Base-by-base conservation (phyloP, 2,329 filamentous ascomycete genomes). In the Aspergillus amoenus region DNA sequence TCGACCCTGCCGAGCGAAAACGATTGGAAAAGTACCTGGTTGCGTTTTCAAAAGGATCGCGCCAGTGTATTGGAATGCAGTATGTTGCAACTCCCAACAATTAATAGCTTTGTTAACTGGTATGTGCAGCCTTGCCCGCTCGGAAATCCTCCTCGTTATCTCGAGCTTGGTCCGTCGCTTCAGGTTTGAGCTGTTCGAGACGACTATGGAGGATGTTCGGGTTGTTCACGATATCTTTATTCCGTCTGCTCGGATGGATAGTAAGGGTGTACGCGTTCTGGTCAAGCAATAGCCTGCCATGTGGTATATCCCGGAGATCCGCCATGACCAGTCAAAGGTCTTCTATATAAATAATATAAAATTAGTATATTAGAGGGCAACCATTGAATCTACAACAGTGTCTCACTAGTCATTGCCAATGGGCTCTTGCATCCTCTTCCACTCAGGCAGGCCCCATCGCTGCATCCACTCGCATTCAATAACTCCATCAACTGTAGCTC, bases 61-160 rank as follows among this genome's bases (percentile, higher is more conserved):
- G 79, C 21, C 74, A 75, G 64, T 82, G 80, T 58, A 68, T 78
- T 12, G 80, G 80, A 15, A 77, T 78, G 44, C 77, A 81, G 68
- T 71, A 62, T 12, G 59, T 52, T 13, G 13, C 18, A 15, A 11
- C 40, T 3, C 32, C 2, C 17, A 47, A 4, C 7, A 11, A 12
- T 17, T 18, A n/a, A 13, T 11, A 8, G 4, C 15, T 7, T 30
- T 18, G 3, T 7, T 12, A 9, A 43, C n/a, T 24, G 39, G 3
- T 44, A 22, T 11, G 3, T 32, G 13, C 18, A 57, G 55, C 12
- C 49, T 57, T n/a, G 55, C 55, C 2, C 43, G 44, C 24, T 47
- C 55, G 11, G 55, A 57, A 15, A 57, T 57, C 18, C 44, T 53
- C 17, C 50, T 57, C 1, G 49, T 40, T n/a, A 52, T 57, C 2